Percentiles rank a stretch among this genome's conserved stretches.
phyloP scores from a whole-genome alignment of 495 filamentous ascomycete species.

The Melanomma pulvis-pyrius region DNA sequence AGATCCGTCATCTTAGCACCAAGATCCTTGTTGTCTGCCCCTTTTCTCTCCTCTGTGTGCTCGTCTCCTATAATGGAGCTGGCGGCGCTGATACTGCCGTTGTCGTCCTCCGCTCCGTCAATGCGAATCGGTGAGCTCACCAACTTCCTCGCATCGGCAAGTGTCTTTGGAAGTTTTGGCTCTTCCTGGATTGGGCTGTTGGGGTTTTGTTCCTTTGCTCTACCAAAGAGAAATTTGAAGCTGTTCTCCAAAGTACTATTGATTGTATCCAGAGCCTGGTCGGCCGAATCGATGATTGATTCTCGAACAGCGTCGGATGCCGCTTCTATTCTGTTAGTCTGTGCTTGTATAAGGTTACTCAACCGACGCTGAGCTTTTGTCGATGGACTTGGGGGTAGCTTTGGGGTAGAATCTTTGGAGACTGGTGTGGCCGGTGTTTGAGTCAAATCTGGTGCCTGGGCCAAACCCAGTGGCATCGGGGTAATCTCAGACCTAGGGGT shows the following conservation, averaged over 20 bases:
- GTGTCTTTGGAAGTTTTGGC: slow-evolving; percentile 74
- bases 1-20: slow-evolving; percentile 66
- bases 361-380: slow-evolving; percentile 63
- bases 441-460: slow-evolving; percentile 35
- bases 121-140: slow-evolving; percentile 68
- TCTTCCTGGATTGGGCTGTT: slow-evolving; percentile 51
- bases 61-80: slow-evolving; percentile 47
- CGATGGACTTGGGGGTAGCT: slow-evolving; percentile 50
- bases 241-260: slow-evolving; percentile 83
- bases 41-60: slow-evolving; percentile 18
- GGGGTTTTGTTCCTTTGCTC: slow-evolving; percentile 67
- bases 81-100: slow-evolving; percentile 48
- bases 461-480: slow-evolving; percentile 43
- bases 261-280: slow-evolving; percentile 88
- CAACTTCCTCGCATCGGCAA: slow-evolving; percentile 88
- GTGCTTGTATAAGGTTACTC: slow-evolving; percentile 81
- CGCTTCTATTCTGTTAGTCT: slow-evolving; percentile 74
- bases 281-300: slow-evolving; percentile 80
- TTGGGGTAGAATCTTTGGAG: slow-evolving; percentile 34
- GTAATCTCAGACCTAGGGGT: slow-evolving; percentile 59
- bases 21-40: slow-evolving; percentile 32
- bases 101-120: slow-evolving; percentile 49
- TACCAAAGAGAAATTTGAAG: slow-evolving; percentile 91
- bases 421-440: slow-evolving; percentile 45
- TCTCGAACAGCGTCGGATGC: slow-evolving; percentile 77